These are phyloP conservation scores for Erysimum cheiranthoides DNA, from an alignment of 345 rosid genomes.

Conservation along the genomic window DNA sequence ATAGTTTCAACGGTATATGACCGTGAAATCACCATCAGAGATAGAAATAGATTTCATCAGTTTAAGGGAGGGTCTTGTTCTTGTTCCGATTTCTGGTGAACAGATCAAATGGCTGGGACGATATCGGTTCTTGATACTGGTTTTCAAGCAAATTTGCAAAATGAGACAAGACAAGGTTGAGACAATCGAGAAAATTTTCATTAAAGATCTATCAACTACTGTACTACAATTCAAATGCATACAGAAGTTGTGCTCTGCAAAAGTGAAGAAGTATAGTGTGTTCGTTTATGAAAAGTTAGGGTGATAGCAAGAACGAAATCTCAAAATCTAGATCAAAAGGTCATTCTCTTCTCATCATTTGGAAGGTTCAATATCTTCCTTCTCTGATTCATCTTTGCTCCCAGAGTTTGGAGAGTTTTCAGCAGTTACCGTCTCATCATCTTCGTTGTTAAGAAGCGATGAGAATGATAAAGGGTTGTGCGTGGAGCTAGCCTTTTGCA, in stretches of 20 bases:
- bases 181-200: not conserved
- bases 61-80: slow-evolving; percentile 78
- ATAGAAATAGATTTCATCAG: slow-evolving; percentile 81
- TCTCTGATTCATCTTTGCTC: slow-evolving; percentile 53
- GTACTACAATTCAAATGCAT: slow-evolving; percentile 13
- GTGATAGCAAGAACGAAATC: slow-evolving; percentile 14
- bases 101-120: not conserved
- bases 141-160: slow-evolving; percentile 7
- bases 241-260: slow-evolving; percentile 22
- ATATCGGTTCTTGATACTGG: not conserved
- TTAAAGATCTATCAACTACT: slow-evolving; percentile 25
- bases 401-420: slow-evolving; percentile 72
- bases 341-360: slow-evolving; percentile 28
- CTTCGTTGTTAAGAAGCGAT: slow-evolving; percentile 57
- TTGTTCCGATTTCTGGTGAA: slow-evolving; percentile 83
- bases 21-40: slow-evolving; percentile 73
- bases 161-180: slow-evolving; percentile 12
- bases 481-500: slow-evolving; percentile 91
- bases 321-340: slow-evolving; percentile 34
- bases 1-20: slow-evolving; percentile 61
- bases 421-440: slow-evolving; percentile 70
- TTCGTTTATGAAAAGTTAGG: slow-evolving; percentile 31
- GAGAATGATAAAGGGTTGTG: slow-evolving; percentile 78
- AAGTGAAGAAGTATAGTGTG: slow-evolving; percentile 21
- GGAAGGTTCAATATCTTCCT: slow-evolving; percentile 56